Evolutionary conservation across 345 rosid genomes (phyloP).

Genomic region (Eucalyptus decipiens): DNA sequence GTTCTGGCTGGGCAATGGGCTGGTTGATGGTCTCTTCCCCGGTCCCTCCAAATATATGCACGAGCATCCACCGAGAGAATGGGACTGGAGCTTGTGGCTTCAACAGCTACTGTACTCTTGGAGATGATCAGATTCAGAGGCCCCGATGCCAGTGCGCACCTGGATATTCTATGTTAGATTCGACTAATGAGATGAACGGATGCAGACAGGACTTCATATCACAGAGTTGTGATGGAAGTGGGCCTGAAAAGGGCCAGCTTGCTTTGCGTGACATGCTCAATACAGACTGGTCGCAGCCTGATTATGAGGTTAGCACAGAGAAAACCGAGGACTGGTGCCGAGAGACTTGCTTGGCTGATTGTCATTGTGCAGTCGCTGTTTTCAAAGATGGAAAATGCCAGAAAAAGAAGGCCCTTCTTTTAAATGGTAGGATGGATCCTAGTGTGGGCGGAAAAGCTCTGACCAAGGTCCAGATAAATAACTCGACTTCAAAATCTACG

Average conservation of each 20-base stretch:
- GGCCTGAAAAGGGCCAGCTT: neutral
- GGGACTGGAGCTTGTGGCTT: slow-evolving; percentile 46
- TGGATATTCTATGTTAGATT: slow-evolving; percentile 20
- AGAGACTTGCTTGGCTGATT: slow-evolving; percentile 30
- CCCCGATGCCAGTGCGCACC: slow-evolving; percentile 33
- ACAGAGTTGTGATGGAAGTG: slow-evolving; percentile 12
- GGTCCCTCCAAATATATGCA: slow-evolving; percentile 29
- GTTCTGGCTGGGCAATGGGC: neutral
- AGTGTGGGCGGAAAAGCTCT: slow-evolving; percentile 1
- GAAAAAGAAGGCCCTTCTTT: slow-evolving; percentile 37
- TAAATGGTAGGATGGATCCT: no score
- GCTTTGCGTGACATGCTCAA: neutral
- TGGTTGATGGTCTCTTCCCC: slow-evolving; percentile 1
- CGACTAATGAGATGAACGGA: slow-evolving; percentile 11
- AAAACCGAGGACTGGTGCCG: neutral
- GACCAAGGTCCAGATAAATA: neutral
- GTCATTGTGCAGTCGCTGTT: slow-evolving; percentile 34
- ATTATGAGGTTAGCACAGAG: slow-evolving; percentile 2
- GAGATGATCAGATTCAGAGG: slow-evolving; percentile 9
- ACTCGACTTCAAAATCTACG: no score
- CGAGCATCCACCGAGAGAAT: neutral
- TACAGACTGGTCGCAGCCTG: slow-evolving; percentile 8
- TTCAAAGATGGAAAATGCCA: slow-evolving; percentile 1
- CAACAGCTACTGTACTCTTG: slow-evolving; percentile 33
- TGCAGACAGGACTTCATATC: slow-evolving; percentile 18